Evolutionary conservation across 208 protist genomes (phyloP), one percentile per base, ranked within the genome.

Genomic region (Trypanosomatidae sp.): DNA sequence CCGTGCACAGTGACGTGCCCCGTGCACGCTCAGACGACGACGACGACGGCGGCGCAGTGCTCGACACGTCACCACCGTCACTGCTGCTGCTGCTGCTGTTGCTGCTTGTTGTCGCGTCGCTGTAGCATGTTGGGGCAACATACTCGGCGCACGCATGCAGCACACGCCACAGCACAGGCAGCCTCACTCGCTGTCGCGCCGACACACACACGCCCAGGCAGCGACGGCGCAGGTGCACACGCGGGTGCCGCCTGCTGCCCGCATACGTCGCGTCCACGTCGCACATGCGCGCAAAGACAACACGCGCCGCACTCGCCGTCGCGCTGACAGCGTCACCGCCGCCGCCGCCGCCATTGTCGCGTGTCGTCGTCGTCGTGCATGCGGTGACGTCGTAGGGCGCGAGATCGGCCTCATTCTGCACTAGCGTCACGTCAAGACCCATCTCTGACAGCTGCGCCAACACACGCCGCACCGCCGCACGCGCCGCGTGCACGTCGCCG

Each of bases 151-250:
- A 82, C 19, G 56, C 45, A 18, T 62, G 53, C 45, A 92, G 42
- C 38, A 93, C 48, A 22, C 59, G 63, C 71, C 73, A 85, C 39
- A 93, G 62, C 18, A 86, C 46, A 28, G 51, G 24, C 18, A 93
- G 43, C 60, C 76, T 76, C 13, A 63, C 57, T 21, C 54, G 19
- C 15, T 64, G 55, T 43, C 53, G 59, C 0, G 78, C 77, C 0
- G 85, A 94, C 10, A 94, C 48, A 53, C 85, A 90, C 4, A 90
- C 54, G 6, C 85, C 85, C 35, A 76, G 54, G 44, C 75, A 88
- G 33, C 65, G 65, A 25, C 85, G 73, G 3, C 40, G 53, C 25
- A 94, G 58, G 26, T 88, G 43, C 15, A 94, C 48, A n/a, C 68
- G 48, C 0, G 85, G 85, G 16, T 68, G 53, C 6, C 54, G 53